Evolutionary conservation across 306 rosid genomes (phyloP), one percentile per base, ranked within the genome.

Genomic region (Casuarina equisetifolia): DNA sequence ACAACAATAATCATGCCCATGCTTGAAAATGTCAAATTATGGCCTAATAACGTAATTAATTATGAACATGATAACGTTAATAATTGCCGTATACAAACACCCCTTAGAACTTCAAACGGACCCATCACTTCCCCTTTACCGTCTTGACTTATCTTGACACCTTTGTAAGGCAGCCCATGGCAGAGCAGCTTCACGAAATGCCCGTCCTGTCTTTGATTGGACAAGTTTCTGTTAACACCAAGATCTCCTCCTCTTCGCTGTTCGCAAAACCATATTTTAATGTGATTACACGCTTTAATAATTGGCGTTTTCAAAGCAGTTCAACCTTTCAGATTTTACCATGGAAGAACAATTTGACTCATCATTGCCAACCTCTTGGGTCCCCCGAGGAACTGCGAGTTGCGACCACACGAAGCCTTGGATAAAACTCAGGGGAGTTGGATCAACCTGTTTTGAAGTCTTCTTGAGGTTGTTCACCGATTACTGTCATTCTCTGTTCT

Each of bases 31-130:
- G 69, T 50, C 86, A 79, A 79, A 86, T 81, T 86, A 80, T 84
- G 77, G 58, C 80, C 82, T 74, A 84, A 82, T 86, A 52, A 84
- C 84, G 76, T 78, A 38, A 79, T 25, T 79, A 79, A 76, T 81
- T 72, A 84, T 86, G 78, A 73, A 75, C 72, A 74, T 59, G 54
- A 85, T 81, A 74, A 84, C 83, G 54, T 79, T 86, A 61, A 44
- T 35, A 25, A 42, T 36, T 43, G 1, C 6, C 71, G 17, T 16
- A 40, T 20, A 40, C 44, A 38, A 42, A 66, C 71, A 66, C 69
- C 61, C 55, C 40, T 81, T 79, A 35, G 66, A 61, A 44, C 70
- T 84, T 64, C 48, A 32, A 51, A 77, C 64, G 66, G 83, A 64
- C 75, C 64, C 72, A 66, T 61, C 72, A 49, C 63, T 59, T 15